Base-by-base conservation (phyloP, 1,139 yeast genomes). In the Candida anutae region DNA sequence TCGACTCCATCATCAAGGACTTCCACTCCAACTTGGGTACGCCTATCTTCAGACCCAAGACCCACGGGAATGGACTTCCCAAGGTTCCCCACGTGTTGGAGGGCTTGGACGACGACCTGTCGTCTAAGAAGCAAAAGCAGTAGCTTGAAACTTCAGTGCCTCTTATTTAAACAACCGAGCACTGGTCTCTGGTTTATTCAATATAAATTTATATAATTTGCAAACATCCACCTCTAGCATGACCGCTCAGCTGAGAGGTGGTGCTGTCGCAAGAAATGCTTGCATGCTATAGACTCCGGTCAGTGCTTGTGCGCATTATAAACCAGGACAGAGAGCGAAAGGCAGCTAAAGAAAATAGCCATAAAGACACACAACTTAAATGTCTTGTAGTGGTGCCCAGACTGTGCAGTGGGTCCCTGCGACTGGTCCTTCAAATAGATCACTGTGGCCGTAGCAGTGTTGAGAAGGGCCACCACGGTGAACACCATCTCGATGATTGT, bases 1-100 rank as follows among this genome's bases (percentile, higher is more conserved):
- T 90, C 32, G 98, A 90, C 58, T 85, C 96, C 24, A 85, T 90
- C 47, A 88, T 90, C 55, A 85, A 88, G 62, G 94, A 87, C 43
- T 90, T 57, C 77, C 98, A 90, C 51, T 79, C 90, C 25, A 78
- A 72, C 39, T 58, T 74, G 34, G 31, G 50, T 22, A 57, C 64
- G 16, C 65, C 65, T 3, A 27, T 40, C 2, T 39, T 46, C 21
- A 33, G 38, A 4, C 45, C 55, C 4, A 27, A 30, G 6, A 31
- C 35, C 15, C 24, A 31, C 34, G 31, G 36, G 14, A 14, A 21
- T 11, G 31, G 36, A 5, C 23, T 31, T 20, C 40, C 40, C 6
- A 12, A 13, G 15, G 43, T 41, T 12, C 45, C 43, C 15, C 48
- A 45, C 28, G 44, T 39, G n/a, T 31, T 45, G 25, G 50, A 47